These are phyloP conservation scores for Hymenoscyphus repandus DNA, from an alignment of 2,329 filamentous ascomycete species.

Conservation along the genomic window DNA sequence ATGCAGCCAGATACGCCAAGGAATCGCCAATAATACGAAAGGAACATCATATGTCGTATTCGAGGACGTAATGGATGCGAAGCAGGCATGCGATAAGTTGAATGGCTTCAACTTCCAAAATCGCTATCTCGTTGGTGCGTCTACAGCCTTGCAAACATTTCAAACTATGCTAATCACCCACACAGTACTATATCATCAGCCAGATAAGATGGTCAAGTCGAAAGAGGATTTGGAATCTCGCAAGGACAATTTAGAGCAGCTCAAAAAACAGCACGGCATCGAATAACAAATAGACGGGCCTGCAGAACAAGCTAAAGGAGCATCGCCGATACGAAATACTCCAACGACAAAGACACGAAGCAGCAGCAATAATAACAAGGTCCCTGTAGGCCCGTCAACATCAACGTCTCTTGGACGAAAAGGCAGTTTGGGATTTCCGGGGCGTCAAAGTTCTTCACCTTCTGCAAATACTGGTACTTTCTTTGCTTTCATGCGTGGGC, in stretches of 20 bases:
- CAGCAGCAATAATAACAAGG: constrained; percentile 13
- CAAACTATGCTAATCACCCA: constrained; percentile 11
- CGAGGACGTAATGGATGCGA: constrained; percentile 98
- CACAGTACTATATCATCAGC: constrained; percentile 68
- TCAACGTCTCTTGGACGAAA: constrained; percentile 34
- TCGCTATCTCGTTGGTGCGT: constrained; percentile 93
- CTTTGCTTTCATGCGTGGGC: constrained; percentile 26
- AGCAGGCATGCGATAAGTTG: constrained; percentile 97
- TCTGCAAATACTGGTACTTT: constrained; percentile 21
- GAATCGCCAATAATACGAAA: constrained; percentile 95
- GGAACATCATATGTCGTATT: constrained; percentile 99
- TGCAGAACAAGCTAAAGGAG: constrained; percentile 38
- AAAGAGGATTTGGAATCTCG: constrained; percentile 91
- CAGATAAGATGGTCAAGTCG: constrained; percentile 75
- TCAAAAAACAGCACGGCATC: constrained; percentile 97
- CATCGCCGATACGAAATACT: constrained; percentile 17
- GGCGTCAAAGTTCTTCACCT: constrained; percentile 19
- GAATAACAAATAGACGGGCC: constrained; percentile 84
- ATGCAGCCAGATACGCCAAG: constrained; percentile 90
- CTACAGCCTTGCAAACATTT: neutral
- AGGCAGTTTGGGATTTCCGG: constrained; percentile 13
- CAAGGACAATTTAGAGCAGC: constrained; percentile 94
- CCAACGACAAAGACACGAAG: constrained; percentile 9
- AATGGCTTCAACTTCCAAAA: constrained; percentile 99
- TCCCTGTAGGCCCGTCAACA: constrained; percentile 25